Conservation (phyloP, 805 yeast species). For the Grigorovia yakushimaensis region DNA sequence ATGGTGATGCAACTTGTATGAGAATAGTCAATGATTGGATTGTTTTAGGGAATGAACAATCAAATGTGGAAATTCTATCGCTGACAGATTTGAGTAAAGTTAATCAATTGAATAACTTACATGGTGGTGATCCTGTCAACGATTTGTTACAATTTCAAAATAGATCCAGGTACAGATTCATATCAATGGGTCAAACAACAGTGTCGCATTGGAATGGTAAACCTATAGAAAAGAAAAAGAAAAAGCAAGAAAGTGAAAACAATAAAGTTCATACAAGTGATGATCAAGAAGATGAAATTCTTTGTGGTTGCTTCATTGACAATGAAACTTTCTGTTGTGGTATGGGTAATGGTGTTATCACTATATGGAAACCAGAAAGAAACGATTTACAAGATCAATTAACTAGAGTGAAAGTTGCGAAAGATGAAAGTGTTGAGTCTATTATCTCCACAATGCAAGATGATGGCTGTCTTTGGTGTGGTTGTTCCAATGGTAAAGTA, state of each 20-base stretch:
- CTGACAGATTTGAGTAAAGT: constrained; percentile 42
- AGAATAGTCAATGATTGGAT: constrained; percentile 33
- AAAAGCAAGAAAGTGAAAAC: constrained; percentile 31
- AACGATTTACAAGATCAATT: constrained; percentile 71
- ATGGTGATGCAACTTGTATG: constrained; percentile 27
- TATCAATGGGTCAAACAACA: constrained; percentile 76
- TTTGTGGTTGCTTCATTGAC: constrained; percentile 62
- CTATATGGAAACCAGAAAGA: constrained; percentile 71
- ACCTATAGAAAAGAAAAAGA: background rate
- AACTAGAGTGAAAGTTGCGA: constrained; percentile 58
- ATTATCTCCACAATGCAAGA: constrained; percentile 41
- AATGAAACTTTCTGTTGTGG: constrained; percentile 59
- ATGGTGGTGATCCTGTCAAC: constrained; percentile 67
- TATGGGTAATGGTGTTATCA: constrained; percentile 83
- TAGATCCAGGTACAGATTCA: constrained; percentile 62
- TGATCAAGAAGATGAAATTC: constrained; percentile 89
- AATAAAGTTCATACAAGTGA: constrained; percentile 52
- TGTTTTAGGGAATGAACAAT: constrained; percentile 57
- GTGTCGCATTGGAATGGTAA: constrained; percentile 56
- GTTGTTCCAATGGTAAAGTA: constrained; percentile 67
- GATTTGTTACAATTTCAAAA: constrained; percentile 59
- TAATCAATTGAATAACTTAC: constrained; percentile 44
- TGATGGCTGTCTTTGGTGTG: constrained; percentile 59
- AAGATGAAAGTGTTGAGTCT: constrained; percentile 66
- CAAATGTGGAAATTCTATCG: constrained; percentile 55